These are phyloP conservation scores for Thymus quinquecostatus DNA, from an alignment of 257 asterid genomes.

Conservation along the genomic window DNA sequence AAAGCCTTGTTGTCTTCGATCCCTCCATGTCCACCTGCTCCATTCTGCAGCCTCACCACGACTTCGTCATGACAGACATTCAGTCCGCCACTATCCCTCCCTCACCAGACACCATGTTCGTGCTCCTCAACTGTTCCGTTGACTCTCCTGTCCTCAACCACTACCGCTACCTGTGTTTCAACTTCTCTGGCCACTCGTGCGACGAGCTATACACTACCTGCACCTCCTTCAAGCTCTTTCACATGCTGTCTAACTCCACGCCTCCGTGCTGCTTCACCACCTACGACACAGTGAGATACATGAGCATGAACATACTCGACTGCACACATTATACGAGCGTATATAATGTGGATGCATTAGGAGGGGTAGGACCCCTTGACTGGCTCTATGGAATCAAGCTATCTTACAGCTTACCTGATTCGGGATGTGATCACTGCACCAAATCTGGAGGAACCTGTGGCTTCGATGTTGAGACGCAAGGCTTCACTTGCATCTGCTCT, in stretches of 20 bases:
- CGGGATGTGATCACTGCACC: conserved; percentile 68
- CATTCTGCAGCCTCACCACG: conserved; percentile 87
- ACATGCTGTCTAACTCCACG: conserved; percentile 46
- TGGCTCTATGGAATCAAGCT: conserved; percentile 85
- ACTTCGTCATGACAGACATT: conserved; percentile 70
- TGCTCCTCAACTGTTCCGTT: conserved; percentile 76
- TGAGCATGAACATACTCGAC: conserved; percentile 89
- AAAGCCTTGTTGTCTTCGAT: conserved; percentile 54
- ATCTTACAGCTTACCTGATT: conserved; percentile 61
- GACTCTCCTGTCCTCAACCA: conserved; percentile 91
- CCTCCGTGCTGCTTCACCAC: conserved; percentile 88
- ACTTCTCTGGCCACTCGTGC: conserved; percentile 82
- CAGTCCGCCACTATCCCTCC: conserved; percentile 81
- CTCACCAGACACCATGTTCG: conserved; percentile 81
- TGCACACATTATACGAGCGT: conserved; percentile 86
- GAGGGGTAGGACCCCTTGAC: conserved; percentile 73
- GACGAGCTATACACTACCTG: conserved; percentile 77
- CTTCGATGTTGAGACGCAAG: conserved; percentile 82
- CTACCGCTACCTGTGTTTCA: conserved; percentile 67
- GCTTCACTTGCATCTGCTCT: conserved; percentile 70
- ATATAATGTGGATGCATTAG: conserved; percentile 62
- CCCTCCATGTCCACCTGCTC: conserved; percentile 96
- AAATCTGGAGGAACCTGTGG: conserved; percentile 84
- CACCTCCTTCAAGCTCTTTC: conserved; percentile 79
- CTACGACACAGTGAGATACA: conserved; percentile 69